Conservation (phyloP, 768 basidiomycete species). For the Gymnopilus junonius region DNA sequence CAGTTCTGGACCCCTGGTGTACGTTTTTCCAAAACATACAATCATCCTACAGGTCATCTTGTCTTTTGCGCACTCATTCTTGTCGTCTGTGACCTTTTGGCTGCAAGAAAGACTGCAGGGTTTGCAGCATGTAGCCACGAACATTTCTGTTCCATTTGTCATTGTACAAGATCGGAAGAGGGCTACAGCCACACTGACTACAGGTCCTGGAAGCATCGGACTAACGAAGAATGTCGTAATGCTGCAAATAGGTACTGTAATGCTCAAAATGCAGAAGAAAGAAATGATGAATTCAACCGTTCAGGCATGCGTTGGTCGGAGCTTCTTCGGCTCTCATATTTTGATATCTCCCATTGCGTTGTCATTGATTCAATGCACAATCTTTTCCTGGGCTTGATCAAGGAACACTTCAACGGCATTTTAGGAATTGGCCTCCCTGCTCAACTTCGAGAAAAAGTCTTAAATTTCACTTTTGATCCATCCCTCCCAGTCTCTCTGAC, state of each 20-base stretch:
- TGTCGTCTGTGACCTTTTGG: conserved; percentile 41
- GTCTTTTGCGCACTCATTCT: conserved; percentile 32
- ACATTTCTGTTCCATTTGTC: neutral
- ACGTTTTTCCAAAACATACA: conserved; percentile 26
- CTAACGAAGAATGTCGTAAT: conserved; percentile 15
- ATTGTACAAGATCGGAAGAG: neutral
- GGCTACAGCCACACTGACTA: conserved; percentile 12
- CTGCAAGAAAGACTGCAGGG: conserved; percentile 28
- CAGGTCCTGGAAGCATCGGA: conserved; percentile 6
- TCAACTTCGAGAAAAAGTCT: neutral
- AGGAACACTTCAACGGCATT: conserved; percentile 13
- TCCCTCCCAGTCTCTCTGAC: no score
- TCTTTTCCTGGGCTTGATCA: conserved; percentile 22
- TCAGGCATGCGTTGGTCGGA: no score
- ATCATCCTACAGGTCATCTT: conserved; percentile 26
- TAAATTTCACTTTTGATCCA: neutral
- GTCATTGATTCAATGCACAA: conserved; percentile 45
- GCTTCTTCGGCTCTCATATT: no score
- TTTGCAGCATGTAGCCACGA: neutral
- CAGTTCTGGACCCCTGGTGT: conserved; percentile 37
- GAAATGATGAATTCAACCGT: conserved; percentile 38
- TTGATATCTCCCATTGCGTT: no score
- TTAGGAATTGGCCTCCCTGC: neutral
- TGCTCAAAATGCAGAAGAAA: conserved; percentile 27
- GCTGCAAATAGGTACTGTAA: conserved; percentile 16